Percentiles rank a stretch among this genome's conserved stretches.
These are phyloP conservation scores for Taxillus chinensis DNA, from an alignment of 164 flowering plant species.

Conservation along the genomic window DNA sequence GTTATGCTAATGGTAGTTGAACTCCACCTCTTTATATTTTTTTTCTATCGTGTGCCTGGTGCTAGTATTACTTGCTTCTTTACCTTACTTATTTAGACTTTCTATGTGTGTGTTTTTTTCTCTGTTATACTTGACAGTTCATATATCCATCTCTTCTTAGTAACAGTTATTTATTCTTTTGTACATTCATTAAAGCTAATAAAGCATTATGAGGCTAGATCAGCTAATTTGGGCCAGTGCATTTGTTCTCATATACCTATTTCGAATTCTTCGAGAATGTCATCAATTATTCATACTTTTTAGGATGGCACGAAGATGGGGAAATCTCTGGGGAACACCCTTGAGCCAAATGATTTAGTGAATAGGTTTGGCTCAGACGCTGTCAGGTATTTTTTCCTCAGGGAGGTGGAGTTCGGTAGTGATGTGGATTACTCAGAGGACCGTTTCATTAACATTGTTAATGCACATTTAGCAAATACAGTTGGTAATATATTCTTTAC, in stretches of 20 bases:
- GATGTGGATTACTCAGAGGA: slow-evolving; percentile 98
- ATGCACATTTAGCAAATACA: slow-evolving; percentile 95
- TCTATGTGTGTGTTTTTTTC: too few relatives aligned
- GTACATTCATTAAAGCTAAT: too few relatives aligned
- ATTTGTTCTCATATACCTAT: slow-evolving; percentile 24
- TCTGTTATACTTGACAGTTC: too few relatives aligned
- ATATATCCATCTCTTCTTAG: too few relatives aligned
- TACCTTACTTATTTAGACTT: too few relatives aligned
- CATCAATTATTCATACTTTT: slow-evolving; percentile 28
- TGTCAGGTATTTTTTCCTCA: slow-evolving; percentile 87
- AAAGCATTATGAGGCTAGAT: too few relatives aligned
- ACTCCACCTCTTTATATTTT: too few relatives aligned
- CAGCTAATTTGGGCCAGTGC: too few relatives aligned
- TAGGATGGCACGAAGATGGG: slow-evolving; percentile 99
- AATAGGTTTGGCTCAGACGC: slow-evolving; percentile 81
- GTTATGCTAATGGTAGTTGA: too few relatives aligned
- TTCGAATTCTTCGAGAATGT: slow-evolving; percentile 51
- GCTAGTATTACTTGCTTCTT: too few relatives aligned
- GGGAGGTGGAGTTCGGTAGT: slow-evolving; percentile 88
- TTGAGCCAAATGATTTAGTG: slow-evolving; percentile 91
- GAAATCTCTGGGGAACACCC: slow-evolving; percentile 86
- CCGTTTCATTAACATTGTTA: slow-evolving; percentile 76
- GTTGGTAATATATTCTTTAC: slow-evolving; percentile 41
- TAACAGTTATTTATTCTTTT: too few relatives aligned
- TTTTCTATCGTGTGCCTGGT: too few relatives aligned